Conservation (phyloP, 2,329 filamentous ascomycete genomes). For the Gaeumannomyces sp. region DNA sequence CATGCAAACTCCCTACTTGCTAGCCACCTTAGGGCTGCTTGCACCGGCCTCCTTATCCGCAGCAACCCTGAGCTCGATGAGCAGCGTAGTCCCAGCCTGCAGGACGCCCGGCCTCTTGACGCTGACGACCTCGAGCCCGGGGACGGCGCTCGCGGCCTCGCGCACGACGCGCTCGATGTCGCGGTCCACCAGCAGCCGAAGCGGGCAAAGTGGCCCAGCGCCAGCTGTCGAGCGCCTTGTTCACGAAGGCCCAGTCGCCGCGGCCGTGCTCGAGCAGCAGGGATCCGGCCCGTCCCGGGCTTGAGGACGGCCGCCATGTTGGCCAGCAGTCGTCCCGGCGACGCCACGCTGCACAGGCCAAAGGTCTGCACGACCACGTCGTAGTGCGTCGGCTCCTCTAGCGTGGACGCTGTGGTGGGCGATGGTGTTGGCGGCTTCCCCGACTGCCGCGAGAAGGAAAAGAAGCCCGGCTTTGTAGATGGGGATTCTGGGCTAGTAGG, state of each 20-base stretch:
- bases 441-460: neutral
- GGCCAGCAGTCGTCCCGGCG: slow-evolving; percentile 46
- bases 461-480: neutral
- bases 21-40: neutral
- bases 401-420: slow-evolving; percentile 9
- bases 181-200: slow-evolving; percentile 64
- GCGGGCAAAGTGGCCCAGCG: slow-evolving; percentile 47
- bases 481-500: neutral
- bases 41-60: neutral
- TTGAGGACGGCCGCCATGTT: slow-evolving; percentile 46
- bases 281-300: slow-evolving; percentile 52
- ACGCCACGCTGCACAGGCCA: slow-evolving; percentile 55
- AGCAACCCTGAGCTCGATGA: slow-evolving; percentile 48
- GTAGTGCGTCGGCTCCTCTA: slow-evolving; percentile 35
- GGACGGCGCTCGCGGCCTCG: slow-evolving; percentile 39
- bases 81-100: slow-evolving; percentile 52
- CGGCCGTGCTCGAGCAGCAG: slow-evolving; percentile 58
- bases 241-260: slow-evolving; percentile 47
- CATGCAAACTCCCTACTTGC: neutral
- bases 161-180: slow-evolving; percentile 51
- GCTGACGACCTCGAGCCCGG: slow-evolving; percentile 50
- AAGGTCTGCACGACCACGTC: slow-evolving; percentile 61
- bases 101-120: slow-evolving; percentile 44
- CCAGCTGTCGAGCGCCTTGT: slow-evolving; percentile 50
- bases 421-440: slow-evolving; percentile 15